A percentile compares a stretch with the other conserved stretches of the same genome.
These are phyloP conservation scores for Clitocybe nebularis DNA, from an alignment of 1,284 basidiomycete genomes.

Conservation along the genomic window DNA sequence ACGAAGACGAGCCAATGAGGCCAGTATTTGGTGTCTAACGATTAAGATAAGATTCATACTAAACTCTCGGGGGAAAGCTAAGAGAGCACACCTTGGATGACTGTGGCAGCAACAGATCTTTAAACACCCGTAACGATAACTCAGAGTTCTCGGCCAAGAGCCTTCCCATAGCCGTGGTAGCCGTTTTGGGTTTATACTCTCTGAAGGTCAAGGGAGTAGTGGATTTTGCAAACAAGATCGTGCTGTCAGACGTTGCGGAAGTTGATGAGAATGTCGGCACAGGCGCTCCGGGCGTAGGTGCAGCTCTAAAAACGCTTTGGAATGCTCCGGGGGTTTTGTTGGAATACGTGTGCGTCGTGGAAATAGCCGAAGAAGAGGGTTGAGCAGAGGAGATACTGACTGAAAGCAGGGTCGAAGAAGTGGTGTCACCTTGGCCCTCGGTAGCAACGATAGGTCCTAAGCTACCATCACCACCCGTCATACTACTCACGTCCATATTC, in stretches of 20 bases:
- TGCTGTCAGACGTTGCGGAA: background rate
- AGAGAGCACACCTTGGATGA: constrained; percentile 4
- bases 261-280: background rate
- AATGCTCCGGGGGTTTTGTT: constrained; percentile 3
- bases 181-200: constrained; percentile 3
- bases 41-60: background rate
- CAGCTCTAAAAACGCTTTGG: constrained; percentile 3
- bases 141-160: constrained; percentile 3
- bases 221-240: background rate
- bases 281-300: background rate
- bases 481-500: background rate
- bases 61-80: background rate
- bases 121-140: constrained; percentile 6
- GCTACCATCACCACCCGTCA: background rate
- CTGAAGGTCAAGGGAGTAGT: constrained; percentile 1
- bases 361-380: background rate
- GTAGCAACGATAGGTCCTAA: background rate
- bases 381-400: background rate
- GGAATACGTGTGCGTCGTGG: too few relatives aligned
- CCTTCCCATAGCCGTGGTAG: background rate
- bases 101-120: background rate
- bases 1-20: constrained; percentile 9
- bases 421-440: background rate
- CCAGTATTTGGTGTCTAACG: constrained; percentile 8
- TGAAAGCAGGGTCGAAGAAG: background rate